Conservation (phyloP, 495 filamentous ascomycete genomes). For the Bacidia gigantensis region DNA sequence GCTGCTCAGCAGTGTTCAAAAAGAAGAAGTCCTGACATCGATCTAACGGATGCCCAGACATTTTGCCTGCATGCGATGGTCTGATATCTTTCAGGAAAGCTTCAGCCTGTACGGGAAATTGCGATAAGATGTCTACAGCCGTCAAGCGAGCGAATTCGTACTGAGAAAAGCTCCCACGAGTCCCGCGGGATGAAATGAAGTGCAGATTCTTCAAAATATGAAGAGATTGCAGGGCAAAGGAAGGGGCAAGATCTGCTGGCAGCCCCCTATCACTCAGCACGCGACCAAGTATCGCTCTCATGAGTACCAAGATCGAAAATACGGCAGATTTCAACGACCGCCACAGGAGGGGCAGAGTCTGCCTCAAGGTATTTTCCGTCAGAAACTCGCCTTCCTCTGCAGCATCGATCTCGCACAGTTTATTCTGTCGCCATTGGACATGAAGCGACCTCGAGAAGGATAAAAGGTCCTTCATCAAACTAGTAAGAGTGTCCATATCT, state of each 20-base stretch:
- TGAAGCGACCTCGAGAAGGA: slow-evolving; percentile 57
- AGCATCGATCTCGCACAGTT: slow-evolving; percentile 68
- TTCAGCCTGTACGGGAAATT: slow-evolving; percentile 54
- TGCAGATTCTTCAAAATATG: slow-evolving; percentile 69
- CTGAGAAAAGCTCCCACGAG: slow-evolving; percentile 59
- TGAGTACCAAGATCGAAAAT: slow-evolving; percentile 62
- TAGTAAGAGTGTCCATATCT: slow-evolving; percentile 46
- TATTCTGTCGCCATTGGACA: slow-evolving; percentile 73
- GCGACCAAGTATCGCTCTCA: slow-evolving; percentile 60
- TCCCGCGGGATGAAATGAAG: slow-evolving; percentile 72
- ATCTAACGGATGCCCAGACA: slow-evolving; percentile 64
- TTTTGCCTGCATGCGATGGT: slow-evolving; percentile 41
- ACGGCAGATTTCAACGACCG: slow-evolving; percentile 64
- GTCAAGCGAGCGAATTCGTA: slow-evolving; percentile 76
- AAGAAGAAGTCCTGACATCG: slow-evolving; percentile 80
- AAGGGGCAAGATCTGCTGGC: slow-evolving; percentile 44
- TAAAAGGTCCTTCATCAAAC: slow-evolving; percentile 55
- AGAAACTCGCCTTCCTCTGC: slow-evolving; percentile 60
- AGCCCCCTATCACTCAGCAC: slow-evolving; percentile 43
- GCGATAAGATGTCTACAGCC: slow-evolving; percentile 75
- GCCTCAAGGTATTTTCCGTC: slow-evolving; percentile 51
- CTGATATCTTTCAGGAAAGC: slow-evolving; percentile 56
- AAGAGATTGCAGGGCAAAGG: slow-evolving; percentile 62
- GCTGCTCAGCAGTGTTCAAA: slow-evolving; percentile 78
- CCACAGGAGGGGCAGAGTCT: slow-evolving; percentile 68